Evolutionary conservation across 2,329 filamentous ascomycete genomes (phyloP), one percentile per base, ranked within the genome.

Genomic region (Botryosphaeria dothidea): DNA sequence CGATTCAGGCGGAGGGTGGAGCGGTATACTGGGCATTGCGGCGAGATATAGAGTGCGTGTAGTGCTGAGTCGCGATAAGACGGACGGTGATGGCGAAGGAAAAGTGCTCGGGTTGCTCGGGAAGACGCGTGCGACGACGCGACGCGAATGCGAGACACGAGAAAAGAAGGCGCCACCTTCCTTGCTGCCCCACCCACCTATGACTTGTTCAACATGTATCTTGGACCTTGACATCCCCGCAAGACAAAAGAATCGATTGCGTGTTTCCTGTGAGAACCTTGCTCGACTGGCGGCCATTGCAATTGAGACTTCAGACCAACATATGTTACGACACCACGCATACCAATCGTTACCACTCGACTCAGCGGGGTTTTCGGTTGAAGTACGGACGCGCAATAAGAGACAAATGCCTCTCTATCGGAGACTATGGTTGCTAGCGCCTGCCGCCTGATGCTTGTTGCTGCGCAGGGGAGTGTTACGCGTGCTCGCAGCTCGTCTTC

Each of bases 21-120:
- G 67, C 29, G 65, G 66, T 4, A 69, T 65, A n/a, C 45, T 54
- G 31, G 66, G 57, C 62, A 67, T 68, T 31, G 46, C 65, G 34
- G 34, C 52, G 64, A 49, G 38, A 21, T 49, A 25, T 23, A 17
- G 15, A 5, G 17, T 11, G 45, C 11, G n/a, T 7, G 27, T 5
- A 8, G 19, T 15, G 29, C 29, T 7, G 36, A 43, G 60, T 51
- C 34, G 60, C 34, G 21, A 34, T 27, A 1, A 11, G 19, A n/a
- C 2, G 34, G 21, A 25, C n/a, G 4, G 7, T 51, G 60, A 23
- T 45, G 36, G 25, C 8, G 45, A 23, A 25, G 46, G 23, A 43
- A 38, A 43, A 29, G 25, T 31, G 31, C 46, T 49, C 48, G 31
- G 45, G 31, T 41, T 43, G 19, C 21, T 43, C 36, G 41, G 54